Conservation (phyloP, 179 eudicot genomes). For the Heliamphora pulchella region DNA sequence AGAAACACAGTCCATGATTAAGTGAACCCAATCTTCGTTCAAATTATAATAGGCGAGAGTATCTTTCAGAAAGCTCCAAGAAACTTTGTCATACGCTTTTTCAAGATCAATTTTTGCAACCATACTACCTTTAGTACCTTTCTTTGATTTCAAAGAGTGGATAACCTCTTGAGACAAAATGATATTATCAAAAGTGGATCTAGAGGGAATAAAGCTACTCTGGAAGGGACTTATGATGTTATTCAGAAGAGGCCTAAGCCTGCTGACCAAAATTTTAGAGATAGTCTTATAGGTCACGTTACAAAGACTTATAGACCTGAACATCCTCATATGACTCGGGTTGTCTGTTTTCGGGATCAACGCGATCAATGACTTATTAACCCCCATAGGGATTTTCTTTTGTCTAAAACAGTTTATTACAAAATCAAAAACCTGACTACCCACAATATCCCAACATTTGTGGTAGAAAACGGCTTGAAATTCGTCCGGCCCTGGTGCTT, state of each 20-base stretch:
- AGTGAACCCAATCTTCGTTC: not conserved
- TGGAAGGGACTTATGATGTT: not conserved
- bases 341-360: not conserved
- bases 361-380: not conserved
- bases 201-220: not conserved
- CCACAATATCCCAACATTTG: not conserved
- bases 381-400: too few relatives aligned
- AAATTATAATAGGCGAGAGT: not conserved
- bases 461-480: not conserved
- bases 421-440: not conserved
- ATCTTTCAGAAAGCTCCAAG: not conserved
- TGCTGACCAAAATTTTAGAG: not conserved
- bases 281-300: not conserved
- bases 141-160: not conserved
- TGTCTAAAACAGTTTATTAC: not conserved
- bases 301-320: not conserved
- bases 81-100: not conserved
- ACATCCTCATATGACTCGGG: not conserved
- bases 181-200: not conserved
- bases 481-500: not conserved
- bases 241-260: not conserved
- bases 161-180: not conserved
- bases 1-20: not conserved
- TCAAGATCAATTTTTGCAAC: not conserved
- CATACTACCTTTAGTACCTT: not conserved